Evolutionary conservation across 169 alveolate genomes (phyloP).

Genomic region (Eimeria zaria): DNA sequence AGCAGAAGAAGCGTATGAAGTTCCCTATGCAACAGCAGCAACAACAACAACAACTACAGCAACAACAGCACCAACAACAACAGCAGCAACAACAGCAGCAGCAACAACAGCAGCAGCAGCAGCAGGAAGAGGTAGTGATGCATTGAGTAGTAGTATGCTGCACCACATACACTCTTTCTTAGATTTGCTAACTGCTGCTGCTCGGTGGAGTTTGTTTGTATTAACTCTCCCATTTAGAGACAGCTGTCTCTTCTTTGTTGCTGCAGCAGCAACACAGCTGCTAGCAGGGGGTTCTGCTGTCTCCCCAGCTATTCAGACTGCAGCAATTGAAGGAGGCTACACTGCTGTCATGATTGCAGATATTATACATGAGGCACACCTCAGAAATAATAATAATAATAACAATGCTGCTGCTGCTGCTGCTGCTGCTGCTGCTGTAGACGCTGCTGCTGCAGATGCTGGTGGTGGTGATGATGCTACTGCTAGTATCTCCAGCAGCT

Average conservation of each 20-base stretch:
- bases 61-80: background rate
- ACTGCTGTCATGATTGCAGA: constrained; percentile 9
- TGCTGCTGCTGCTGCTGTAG: constrained; percentile 36
- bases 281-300: background rate
- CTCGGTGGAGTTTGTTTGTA: background rate
- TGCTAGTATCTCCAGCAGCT: background rate
- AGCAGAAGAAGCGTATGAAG: background rate
- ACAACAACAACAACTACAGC: background rate
- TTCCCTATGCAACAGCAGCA: background rate
- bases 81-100: constrained; percentile 1
- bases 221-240: background rate
- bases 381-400: too few relatives aligned
- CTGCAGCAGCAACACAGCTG: constrained; percentile 9
- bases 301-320: background rate
- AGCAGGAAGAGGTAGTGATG: background rate
- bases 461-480: background rate
- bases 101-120: background rate
- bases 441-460: background rate
- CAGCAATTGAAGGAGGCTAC: constrained; percentile 7
- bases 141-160: background rate
- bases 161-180: background rate
- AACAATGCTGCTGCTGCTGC: background rate
- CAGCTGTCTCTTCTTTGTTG: background rate
- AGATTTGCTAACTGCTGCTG: background rate
- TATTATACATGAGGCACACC: constrained; percentile 9